phyloP scores from a whole-genome alignment of 495 filamentous ascomycete species.

The Neurospora sp. region DNA sequence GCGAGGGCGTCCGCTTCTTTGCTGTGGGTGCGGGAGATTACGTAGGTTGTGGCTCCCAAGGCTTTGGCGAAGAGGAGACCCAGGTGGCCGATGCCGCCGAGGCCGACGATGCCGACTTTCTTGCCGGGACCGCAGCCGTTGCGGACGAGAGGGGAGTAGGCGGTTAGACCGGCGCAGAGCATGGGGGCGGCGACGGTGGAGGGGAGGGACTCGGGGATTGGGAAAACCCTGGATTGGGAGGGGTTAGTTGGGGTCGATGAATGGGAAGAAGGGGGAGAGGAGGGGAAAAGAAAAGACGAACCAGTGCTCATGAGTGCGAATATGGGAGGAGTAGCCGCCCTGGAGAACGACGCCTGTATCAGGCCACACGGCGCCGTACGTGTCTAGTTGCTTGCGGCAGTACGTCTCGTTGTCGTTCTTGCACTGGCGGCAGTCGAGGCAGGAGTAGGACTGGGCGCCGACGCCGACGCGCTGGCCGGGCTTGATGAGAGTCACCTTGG shows the following conservation, averaged over 20 bases:
- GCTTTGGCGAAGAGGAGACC: slow-evolving; percentile 62
- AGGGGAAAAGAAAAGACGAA: slow-evolving; percentile 5
- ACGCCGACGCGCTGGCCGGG: slow-evolving; percentile 46
- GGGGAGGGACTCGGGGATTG: slow-evolving; percentile 64
- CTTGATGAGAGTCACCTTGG: slow-evolving; percentile 44
- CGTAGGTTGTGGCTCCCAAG: slow-evolving; percentile 60
- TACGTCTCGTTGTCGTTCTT: slow-evolving; percentile 51
- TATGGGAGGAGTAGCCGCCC: slow-evolving; percentile 45
- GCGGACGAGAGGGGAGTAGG: slow-evolving; percentile 66
- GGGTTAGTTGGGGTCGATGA: not conserved
- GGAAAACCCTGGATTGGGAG: slow-evolving; percentile 43
- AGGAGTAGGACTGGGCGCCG: slow-evolving; percentile 44
- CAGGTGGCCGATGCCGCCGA: slow-evolving; percentile 67
- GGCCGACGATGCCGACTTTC: slow-evolving; percentile 64
- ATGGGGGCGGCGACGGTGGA: slow-evolving; percentile 67
- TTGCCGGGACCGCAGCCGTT: slow-evolving; percentile 68
- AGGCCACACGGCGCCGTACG: slow-evolving; percentile 44
- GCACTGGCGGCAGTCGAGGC: slow-evolving; percentile 46
- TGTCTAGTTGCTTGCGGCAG: slow-evolving; percentile 45
- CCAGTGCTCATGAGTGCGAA: slow-evolving; percentile 47
- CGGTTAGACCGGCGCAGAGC: slow-evolving; percentile 81
- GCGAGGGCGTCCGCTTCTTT: slow-evolving; percentile 59
- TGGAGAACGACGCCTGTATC: slow-evolving; percentile 42
- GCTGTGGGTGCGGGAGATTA: slow-evolving; percentile 53
- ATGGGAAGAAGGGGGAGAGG: not conserved